A percentile compares a stretch with the other conserved stretches of the same genome.
phyloP scores from a whole-genome alignment of 2,329 filamentous ascomycete species.

The Bisporella sp. region DNA sequence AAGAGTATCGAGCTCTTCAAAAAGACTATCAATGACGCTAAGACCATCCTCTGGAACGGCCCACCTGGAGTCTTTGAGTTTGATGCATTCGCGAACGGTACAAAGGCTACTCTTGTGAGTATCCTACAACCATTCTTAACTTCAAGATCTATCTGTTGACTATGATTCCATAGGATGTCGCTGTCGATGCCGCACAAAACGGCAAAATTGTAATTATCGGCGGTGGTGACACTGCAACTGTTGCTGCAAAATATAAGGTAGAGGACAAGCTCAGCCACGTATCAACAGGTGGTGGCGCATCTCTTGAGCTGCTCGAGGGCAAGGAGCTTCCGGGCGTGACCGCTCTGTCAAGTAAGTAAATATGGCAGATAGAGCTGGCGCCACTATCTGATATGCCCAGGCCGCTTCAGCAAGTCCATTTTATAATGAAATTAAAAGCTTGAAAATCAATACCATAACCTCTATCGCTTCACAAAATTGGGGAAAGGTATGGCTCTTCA shows the following conservation, averaged over 20 bases:
- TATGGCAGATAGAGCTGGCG: slow-evolving; percentile 13
- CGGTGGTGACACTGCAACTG: slow-evolving; percentile 95
- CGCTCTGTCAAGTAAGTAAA: slow-evolving; percentile 76
- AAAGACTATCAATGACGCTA: slow-evolving; percentile 74
- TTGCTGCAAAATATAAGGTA: slow-evolving; percentile 92
- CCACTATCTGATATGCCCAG: slow-evolving; percentile 25
- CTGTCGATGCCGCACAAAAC: slow-evolving; percentile 68
- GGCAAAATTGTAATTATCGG: slow-evolving; percentile 98
- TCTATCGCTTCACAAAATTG: no score
- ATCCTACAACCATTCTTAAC: not conserved
- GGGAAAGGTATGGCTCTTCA: not conserved
- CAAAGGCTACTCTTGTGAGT: slow-evolving; percentile 68
- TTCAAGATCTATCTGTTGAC: slow-evolving; percentile 44
- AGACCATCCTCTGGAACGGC: slow-evolving; percentile 99
- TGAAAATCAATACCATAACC: no score
- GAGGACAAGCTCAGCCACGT: slow-evolving; percentile 98
- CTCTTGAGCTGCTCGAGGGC: slow-evolving; percentile 92
- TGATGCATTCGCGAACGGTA: slow-evolving; percentile 86
- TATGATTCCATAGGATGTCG: slow-evolving; percentile 72
- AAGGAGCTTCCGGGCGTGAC: slow-evolving; percentile 93
- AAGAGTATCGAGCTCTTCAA: slow-evolving; percentile 87
- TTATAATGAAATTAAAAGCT: slow-evolving; percentile 20
- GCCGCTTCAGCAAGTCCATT: slow-evolving; percentile 19
- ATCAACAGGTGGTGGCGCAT: slow-evolving; percentile 92
- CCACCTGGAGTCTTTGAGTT: slow-evolving; percentile 97